phyloP scores from a whole-genome alignment of 352 stramenopile species.

The Pythium sukuiense region DNA sequence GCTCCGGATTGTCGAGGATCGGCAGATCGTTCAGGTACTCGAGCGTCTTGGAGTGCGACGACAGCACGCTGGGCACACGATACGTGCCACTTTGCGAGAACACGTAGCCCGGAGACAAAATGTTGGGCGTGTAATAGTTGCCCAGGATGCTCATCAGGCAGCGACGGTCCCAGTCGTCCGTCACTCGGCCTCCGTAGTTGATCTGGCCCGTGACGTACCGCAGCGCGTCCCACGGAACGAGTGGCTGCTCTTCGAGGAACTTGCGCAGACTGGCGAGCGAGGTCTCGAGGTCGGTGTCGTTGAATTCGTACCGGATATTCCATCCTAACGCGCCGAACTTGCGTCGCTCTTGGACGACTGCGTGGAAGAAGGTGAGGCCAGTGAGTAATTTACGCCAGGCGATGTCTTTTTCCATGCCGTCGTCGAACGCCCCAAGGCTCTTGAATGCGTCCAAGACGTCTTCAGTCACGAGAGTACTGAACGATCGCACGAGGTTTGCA shows the following conservation, averaged over 20 bases:
- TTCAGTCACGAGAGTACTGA: conserved; percentile 84
- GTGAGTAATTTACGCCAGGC: conserved; percentile 91
- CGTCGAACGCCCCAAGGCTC: conserved; percentile 55
- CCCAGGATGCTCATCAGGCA: conserved; percentile 92
- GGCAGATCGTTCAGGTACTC: conserved; percentile 86
- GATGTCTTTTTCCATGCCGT: conserved; percentile 52
- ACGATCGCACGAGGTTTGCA: conserved; percentile 88
- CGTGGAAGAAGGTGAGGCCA: conserved; percentile 93
- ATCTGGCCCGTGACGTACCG: conserved; percentile 94
- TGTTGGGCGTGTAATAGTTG: conserved; percentile 88
- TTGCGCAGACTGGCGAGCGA: conserved; percentile 88
- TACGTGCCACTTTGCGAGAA: conserved; percentile 91
- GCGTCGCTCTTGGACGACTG: conserved; percentile 91
- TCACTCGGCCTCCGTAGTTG: conserved; percentile 96
- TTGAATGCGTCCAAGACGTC: conserved; percentile 66
- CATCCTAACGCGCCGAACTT: conserved; percentile 95
- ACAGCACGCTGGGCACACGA: conserved; percentile 63
- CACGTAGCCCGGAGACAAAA: conserved; percentile 76
- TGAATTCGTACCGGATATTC: conserved; percentile 97
- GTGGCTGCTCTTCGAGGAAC: conserved; percentile 91
- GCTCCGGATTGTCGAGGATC: conserved; percentile 88
- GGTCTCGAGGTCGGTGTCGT: conserved; percentile 95
- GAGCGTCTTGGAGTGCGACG: conserved; percentile 50
- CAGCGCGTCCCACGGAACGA: conserved; percentile 92
- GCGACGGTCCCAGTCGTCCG: conserved; percentile 93